Evolutionary conservation across 768 basidiomycete genomes (phyloP), one percentile per base, ranked within the genome.

Genomic region (Hortiboletus flavorubellus): DNA sequence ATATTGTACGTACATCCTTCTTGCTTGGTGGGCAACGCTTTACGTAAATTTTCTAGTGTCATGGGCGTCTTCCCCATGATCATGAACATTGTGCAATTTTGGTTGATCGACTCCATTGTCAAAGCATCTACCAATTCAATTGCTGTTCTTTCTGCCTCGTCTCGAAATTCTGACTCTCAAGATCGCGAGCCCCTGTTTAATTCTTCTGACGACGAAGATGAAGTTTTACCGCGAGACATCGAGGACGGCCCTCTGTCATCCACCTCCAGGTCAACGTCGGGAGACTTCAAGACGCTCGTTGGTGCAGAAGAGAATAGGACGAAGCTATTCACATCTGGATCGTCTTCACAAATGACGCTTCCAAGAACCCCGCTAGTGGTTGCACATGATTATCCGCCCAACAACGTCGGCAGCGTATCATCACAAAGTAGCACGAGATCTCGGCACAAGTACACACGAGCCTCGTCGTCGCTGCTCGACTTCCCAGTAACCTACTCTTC

Each of bases 81-180:
- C 41, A 91, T 92, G 90, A 93, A 93, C 69, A 73, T 93, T 37
- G 62, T 92, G 11, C 96, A 98, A 68, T 98, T 98, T 79, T 94
- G 94, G 85, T 75, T 97, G 48, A 94, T 97, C 54, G 93, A 97
- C 73, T 89, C 90, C 0, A 93, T 94, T 49, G 90, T 94, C 66
- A 94, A 94, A 72, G 86, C 86, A 2, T 83, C 83, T 9, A 65
- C 69, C 35, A 60, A 65, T 30, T 59, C 73, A 9, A 64, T 78
- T 4, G 65, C 74, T 23, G 67, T 80, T 21, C 79, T 76, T 21
- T 46, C 77, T 1, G 73, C 76, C 53, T 64, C 72, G 1, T 68
- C 77, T 6, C 68, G 72, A 16, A 66, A 72, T 35, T 69, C 73
- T 0, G 73, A 79, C 34, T 58, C 67, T 21, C 68, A 68, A 2